Evolutionary conservation across 192 early-diverging fungal genomes (phyloP).

Genomic region (Bifiguratus adelaidae): DNA sequence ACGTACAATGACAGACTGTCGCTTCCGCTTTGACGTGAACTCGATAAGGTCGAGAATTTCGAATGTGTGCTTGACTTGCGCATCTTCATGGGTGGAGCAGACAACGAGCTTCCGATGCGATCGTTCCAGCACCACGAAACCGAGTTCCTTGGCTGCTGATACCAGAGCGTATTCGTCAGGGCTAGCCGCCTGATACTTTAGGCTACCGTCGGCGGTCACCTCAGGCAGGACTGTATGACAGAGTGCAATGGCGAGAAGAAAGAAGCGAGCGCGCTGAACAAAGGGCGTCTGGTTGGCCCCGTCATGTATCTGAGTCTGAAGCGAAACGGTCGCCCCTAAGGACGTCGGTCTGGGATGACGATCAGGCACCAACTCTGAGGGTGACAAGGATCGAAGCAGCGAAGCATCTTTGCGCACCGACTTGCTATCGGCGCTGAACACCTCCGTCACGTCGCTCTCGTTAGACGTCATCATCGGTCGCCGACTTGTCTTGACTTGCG

Average conservation of each 20-base stretch:
- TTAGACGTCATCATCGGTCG: too few species aligned
- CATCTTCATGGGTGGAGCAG: constrained; percentile 1
- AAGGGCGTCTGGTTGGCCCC: constrained; percentile 13
- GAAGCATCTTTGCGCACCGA: too few species aligned
- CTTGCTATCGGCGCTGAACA: too few species aligned
- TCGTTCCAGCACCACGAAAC: constrained; percentile 53
- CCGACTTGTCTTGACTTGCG: too few species aligned
- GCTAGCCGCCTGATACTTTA: constrained; percentile 69
- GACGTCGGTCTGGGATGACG: too few species aligned
- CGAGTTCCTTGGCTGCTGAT: constrained; percentile 65
- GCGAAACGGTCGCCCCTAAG: constrained; percentile 18
- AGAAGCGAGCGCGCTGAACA: constrained; percentile 44
- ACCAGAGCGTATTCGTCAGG: constrained; percentile 82
- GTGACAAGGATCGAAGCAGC: too few species aligned
- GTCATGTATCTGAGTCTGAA: constrained; percentile 16
- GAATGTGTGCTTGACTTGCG: constrained; percentile 27
- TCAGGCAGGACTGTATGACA: constrained; percentile 80
- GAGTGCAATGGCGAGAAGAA: constrained; percentile 64
- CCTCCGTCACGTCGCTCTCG: too few species aligned
- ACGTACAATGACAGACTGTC: constrained; percentile 75
- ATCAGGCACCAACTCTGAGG: too few species aligned
- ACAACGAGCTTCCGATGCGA: constrained; percentile 17
- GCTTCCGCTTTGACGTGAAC: constrained; percentile 79
- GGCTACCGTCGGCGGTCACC: constrained; percentile 39
- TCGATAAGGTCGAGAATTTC: constrained; percentile 69